Evolutionary conservation across 768 basidiomycete species (phyloP), one percentile per base, ranked within the genome.

Genomic region (Suillus subalutaceus): DNA sequence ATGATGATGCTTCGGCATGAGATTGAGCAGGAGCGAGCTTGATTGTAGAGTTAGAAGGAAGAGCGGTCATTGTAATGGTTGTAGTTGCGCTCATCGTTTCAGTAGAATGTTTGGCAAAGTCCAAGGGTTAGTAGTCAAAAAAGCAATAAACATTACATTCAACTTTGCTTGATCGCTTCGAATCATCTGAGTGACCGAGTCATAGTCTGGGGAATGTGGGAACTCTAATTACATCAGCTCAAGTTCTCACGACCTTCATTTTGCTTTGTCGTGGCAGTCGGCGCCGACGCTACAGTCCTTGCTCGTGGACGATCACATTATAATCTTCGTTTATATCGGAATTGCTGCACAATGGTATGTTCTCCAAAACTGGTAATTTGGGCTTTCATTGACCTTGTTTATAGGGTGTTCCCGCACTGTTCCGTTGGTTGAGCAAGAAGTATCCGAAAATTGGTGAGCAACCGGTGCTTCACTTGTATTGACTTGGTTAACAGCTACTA

Each of bases 401-500:
- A 13, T 66, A 97, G 96, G 96, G 96, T 89, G 96, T 98, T 68
- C 96, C 96, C 67, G 97, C 97, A 57, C 86, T 98, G 68, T 99
- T 99, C 81, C 90, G 97, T 75, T 99, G 97, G 96, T 85, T 99
- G 66, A 97, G 95, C 77, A 96, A 92, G 83, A 98, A 98, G 79
- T 99, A 99, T 77, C 96, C 97, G 62, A 98, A 94, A 85, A 98
- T 97, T 73, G 89, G 95, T 93, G 66, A 63, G 90, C 83, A 32
- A 15, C 15, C 52, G 12, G 6, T 12, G 16, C 13, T 63, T 38
- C 53, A 68, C 13, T 8, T 35, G 20, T 60, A 7, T n/a, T 43
- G 44, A 23, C 57, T 52, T 44, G 26, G 6, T 46, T 70, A 35
- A 66, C 43, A 8, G 48, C 10, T 62, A 23, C 65, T 46, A 95